Conservation (phyloP, 306 rosid species). For the Lupinus albus region DNA sequence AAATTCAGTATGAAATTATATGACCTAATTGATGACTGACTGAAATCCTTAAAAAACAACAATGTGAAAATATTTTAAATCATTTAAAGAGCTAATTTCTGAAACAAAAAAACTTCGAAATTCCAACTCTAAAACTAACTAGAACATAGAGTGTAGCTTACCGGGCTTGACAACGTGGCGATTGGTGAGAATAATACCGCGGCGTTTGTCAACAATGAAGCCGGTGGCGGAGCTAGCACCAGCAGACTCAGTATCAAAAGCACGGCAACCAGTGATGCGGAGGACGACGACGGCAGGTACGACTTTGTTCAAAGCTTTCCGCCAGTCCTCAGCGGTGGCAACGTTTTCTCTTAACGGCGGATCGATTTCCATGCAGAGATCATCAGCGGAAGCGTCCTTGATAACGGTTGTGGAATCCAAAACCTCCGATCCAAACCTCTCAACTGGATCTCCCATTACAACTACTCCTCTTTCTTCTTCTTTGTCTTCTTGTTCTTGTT, state of each 20-base stretch:
- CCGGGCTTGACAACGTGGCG: conserved; percentile 98
- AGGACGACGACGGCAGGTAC: conserved; percentile 92
- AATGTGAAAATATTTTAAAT: no score
- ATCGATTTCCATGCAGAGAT: conserved; percentile 79
- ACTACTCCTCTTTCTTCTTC: neutral
- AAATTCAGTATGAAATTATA: no score
- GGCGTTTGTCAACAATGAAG: conserved; percentile 86
- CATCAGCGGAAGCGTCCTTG: conserved; percentile 47
- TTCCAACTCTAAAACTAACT: no score
- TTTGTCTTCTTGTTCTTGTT: no score
- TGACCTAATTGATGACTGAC: no score
- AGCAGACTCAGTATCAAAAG: conserved; percentile 94
- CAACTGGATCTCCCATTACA: conserved; percentile 64
- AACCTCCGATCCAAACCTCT: conserved; percentile 61
- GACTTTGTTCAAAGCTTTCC: conserved; percentile 75
- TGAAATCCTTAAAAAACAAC: no score
- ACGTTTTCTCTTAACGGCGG: conserved; percentile 67
- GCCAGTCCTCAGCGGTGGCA: conserved; percentile 92
- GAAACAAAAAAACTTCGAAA: no score
- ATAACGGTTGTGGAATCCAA: conserved; percentile 44
- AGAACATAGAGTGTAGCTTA: conserved; percentile 15
- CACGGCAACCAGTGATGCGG: conserved; percentile 79
- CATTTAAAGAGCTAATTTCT: no score
- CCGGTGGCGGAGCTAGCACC: conserved; percentile 89
- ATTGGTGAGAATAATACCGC: conserved; percentile 93